These are phyloP conservation scores for Alternaria triticimaculans DNA, from an alignment of 2,329 filamentous ascomycete genomes.

Conservation along the genomic window DNA sequence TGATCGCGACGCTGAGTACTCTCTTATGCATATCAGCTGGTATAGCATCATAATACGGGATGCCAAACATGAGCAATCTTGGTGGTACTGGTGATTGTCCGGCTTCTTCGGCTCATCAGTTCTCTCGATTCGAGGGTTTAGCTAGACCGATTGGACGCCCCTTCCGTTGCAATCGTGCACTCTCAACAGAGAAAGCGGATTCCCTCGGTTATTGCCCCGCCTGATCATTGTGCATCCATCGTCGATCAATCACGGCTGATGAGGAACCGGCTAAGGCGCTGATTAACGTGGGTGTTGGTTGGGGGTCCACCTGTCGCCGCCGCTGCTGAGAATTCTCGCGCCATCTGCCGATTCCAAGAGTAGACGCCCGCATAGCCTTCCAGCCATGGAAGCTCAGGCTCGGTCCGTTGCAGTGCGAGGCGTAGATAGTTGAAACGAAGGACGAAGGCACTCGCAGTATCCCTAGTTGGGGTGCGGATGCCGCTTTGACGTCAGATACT, in stretches of 20 bases:
- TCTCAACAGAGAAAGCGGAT: background rate
- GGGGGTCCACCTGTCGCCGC: constrained; percentile 1
- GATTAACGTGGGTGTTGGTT: constrained; percentile 5
- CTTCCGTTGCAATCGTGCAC: background rate
- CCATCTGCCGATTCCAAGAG: background rate
- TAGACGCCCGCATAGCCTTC: background rate
- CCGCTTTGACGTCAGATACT: background rate
- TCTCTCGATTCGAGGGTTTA: background rate
- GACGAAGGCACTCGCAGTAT: background rate
- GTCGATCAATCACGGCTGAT: constrained; percentile 5
- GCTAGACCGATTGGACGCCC: background rate
- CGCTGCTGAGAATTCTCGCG: background rate
- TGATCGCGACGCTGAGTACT: background rate
- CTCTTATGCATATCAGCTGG: background rate
- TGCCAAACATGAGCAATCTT: background rate
- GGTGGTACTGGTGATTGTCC: background rate
- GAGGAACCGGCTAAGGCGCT: constrained; percentile 5
- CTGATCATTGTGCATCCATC: background rate
- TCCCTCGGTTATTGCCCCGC: background rate
- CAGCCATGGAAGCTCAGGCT: constrained; percentile 1
- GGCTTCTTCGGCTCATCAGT: background rate
- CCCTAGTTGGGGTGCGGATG: background rate
- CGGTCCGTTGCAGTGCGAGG: background rate
- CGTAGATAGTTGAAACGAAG: background rate
- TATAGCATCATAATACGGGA: background rate